A percentile compares a stretch with the other conserved stretches of the same genome.
Evolutionary conservation across 2,329 filamentous ascomycete genomes (phyloP).

Genomic region (Sporothrix humicola): DNA sequence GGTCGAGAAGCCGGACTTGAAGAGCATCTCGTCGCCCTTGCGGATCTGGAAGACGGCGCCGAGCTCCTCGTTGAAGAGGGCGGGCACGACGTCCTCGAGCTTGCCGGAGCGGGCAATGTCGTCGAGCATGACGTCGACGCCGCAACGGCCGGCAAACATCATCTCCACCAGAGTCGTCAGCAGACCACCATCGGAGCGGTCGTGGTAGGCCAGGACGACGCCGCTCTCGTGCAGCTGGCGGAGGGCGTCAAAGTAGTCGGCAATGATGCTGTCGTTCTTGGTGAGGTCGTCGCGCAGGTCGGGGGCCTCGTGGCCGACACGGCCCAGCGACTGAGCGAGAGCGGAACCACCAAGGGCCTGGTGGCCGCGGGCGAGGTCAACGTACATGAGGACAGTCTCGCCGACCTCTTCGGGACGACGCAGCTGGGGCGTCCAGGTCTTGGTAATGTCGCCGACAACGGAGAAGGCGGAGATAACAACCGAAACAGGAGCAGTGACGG

Average conservation of each 20-base stretch:
- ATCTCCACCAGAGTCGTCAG: conserved; percentile 92
- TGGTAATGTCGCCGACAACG: conserved; percentile 78
- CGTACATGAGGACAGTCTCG: conserved; percentile 85
- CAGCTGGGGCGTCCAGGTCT: conserved; percentile 93
- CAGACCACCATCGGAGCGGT: conserved; percentile 89
- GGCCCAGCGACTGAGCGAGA: conserved; percentile 84
- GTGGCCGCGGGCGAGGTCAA: conserved; percentile 82
- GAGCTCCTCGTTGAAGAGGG: conserved; percentile 94
- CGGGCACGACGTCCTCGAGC: conserved; percentile 69
- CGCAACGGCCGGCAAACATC: conserved; percentile 96
- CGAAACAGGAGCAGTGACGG: conserved; percentile 90
- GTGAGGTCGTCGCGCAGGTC: conserved; percentile 73
- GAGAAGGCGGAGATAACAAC: conserved; percentile 91
- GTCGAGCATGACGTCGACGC: conserved; percentile 84
- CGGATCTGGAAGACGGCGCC: conserved; percentile 95
- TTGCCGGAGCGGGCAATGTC: conserved; percentile 67
- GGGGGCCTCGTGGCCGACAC: conserved; percentile 82
- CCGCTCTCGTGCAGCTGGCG: conserved; percentile 64
- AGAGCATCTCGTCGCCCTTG: conserved; percentile 80
- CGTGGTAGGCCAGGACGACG: conserved; percentile 88
- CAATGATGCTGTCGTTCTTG: conserved; percentile 40
- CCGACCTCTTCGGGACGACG: conserved; percentile 84
- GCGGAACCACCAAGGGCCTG: conserved; percentile 89
- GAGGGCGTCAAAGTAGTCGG: conserved; percentile 90
- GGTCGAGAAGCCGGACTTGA: conserved; percentile 88